phyloP scores from a whole-genome alignment of 2,329 filamentous ascomycete species.

The Conoideocrella luteorostrata region DNA sequence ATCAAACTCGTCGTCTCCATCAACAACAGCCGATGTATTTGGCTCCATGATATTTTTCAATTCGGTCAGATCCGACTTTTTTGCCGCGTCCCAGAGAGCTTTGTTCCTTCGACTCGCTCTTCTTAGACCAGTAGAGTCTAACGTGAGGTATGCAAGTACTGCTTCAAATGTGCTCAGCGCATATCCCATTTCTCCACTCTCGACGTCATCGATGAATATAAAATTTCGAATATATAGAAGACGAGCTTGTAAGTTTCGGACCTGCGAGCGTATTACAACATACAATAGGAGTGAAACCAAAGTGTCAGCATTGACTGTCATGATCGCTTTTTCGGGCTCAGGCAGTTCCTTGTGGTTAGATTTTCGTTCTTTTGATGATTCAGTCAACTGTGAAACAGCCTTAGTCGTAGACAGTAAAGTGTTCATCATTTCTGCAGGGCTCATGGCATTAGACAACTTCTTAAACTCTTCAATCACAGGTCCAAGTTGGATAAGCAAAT shows the following conservation, averaged over 20 bases:
- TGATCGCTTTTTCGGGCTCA: slow-evolving; percentile 45
- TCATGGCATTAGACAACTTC: slow-evolving; percentile 69
- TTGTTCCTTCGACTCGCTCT: slow-evolving; percentile 82
- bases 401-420: slow-evolving; percentile 76
- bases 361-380: slow-evolving; percentile 38
- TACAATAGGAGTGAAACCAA: slow-evolving; percentile 85
- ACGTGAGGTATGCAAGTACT: slow-evolving; percentile 78
- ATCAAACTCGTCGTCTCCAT: slow-evolving; percentile 34
- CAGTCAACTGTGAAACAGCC: slow-evolving; percentile 64
- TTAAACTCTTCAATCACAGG: slow-evolving; percentile 84
- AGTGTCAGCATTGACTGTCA: slow-evolving; percentile 76
- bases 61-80: slow-evolving; percentile 67
- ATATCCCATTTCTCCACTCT: slow-evolving; percentile 93
- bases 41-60: slow-evolving; percentile 78
- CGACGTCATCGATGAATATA: slow-evolving; percentile 95
- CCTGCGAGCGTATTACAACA: slow-evolving; percentile 85
- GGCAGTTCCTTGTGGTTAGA: slow-evolving; percentile 21
- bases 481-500: slow-evolving; percentile 68
- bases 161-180: slow-evolving; percentile 94
- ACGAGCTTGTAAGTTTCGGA: slow-evolving; percentile 80
- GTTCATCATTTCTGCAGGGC: slow-evolving; percentile 85
- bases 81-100: slow-evolving; percentile 79
- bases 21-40: slow-evolving; percentile 41
- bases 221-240: slow-evolving; percentile 95
- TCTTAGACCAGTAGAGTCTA: slow-evolving; percentile 74